Conservation (phyloP, 2,329 filamentous ascomycete genomes). For the Beauveria rudraprayagi region DNA sequence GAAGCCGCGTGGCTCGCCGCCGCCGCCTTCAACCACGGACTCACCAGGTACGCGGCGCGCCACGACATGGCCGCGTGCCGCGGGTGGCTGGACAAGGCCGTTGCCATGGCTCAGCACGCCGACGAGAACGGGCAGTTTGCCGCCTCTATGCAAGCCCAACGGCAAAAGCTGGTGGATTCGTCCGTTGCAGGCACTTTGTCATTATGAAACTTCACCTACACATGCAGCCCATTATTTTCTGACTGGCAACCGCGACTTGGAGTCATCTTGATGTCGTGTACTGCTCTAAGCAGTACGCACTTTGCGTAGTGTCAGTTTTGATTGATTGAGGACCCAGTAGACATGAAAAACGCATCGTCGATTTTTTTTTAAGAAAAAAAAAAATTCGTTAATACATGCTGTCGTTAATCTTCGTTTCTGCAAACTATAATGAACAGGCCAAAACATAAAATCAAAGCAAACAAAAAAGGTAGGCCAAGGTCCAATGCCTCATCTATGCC, state of each 20-base stretch:
- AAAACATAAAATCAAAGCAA: neutral
- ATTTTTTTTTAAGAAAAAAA: neutral
- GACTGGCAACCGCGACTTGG: no score
- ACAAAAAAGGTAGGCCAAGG: neutral
- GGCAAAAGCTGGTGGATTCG: constrained; percentile 29
- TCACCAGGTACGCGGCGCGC: constrained; percentile 54
- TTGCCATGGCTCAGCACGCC: constrained; percentile 52
- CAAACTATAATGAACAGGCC: neutral
- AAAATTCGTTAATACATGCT: constrained; percentile 8
- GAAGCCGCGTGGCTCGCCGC: constrained; percentile 73
- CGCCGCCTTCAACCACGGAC: constrained; percentile 59
- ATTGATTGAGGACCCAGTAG: no score
- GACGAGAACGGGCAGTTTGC: constrained; percentile 44
- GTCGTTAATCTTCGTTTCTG: constrained; percentile 3
- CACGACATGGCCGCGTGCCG: constrained; percentile 44
- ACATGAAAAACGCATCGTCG: no score
- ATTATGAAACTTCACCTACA: no score
- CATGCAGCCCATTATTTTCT: no score
- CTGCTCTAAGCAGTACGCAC: neutral
- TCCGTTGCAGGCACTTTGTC: neutral
- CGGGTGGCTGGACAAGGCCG: constrained; percentile 55
- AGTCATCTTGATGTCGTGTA: neutral
- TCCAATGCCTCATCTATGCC: constrained; percentile 7
- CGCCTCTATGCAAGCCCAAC: constrained; percentile 34
- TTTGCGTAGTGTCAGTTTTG: neutral